Conservation (phyloP, 768 basidiomycete genomes). For the Porphyrellus cyaneotinctus region DNA sequence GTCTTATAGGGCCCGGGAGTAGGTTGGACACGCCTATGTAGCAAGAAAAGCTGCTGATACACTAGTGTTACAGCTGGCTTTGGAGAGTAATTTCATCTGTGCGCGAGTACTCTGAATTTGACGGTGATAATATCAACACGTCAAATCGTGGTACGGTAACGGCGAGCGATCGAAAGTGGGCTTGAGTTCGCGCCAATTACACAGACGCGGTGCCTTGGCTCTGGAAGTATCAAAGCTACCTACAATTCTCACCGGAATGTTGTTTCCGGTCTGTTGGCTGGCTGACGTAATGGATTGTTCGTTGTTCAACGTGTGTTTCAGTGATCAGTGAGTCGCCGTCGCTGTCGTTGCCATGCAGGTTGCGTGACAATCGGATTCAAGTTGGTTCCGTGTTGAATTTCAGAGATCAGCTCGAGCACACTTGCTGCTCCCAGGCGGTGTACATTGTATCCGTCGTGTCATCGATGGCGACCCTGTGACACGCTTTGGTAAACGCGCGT, state of each 20-base stretch:
- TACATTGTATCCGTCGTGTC: no score
- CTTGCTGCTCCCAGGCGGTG: no score
- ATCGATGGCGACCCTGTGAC: no score
- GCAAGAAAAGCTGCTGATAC: background rate
- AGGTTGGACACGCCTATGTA: slow-evolving; percentile 16
- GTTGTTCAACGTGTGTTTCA: no score
- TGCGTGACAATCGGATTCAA: no score
- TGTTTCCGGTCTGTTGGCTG: no score
- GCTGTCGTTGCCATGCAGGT: no score
- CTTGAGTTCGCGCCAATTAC: slow-evolving; percentile 69
- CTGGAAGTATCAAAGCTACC: slow-evolving; percentile 62
- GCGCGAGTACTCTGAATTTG: slow-evolving; percentile 51
- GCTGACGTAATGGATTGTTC: background rate
- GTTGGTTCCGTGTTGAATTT: no score
- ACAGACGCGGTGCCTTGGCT: slow-evolving; percentile 40
- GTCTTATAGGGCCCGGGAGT: no score
- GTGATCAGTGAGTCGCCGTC: no score
- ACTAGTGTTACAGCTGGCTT: slow-evolving; percentile 45
- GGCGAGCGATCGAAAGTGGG: slow-evolving; percentile 44
- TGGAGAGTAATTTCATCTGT: slow-evolving; percentile 47
- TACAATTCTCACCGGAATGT: slow-evolving; percentile 46
- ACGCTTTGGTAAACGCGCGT: no score
- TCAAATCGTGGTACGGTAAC: slow-evolving; percentile 44
- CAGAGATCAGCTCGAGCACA: no score
- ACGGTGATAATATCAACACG: slow-evolving; percentile 29